Conservation (phyloP, 2,329 filamentous ascomycete species). For the Aspergillus oerlinghausenensis region DNA sequence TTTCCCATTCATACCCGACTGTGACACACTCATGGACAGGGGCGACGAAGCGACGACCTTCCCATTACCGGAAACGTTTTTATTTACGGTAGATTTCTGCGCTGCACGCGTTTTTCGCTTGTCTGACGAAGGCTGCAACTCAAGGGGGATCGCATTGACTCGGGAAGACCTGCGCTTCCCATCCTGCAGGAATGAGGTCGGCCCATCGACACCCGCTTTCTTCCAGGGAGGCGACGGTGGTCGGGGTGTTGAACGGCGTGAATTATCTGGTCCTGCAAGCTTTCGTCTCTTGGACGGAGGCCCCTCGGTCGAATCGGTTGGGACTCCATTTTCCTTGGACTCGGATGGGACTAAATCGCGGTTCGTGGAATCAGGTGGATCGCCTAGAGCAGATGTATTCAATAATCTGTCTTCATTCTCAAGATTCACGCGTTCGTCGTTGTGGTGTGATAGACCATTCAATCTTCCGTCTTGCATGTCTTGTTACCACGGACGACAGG, state of each 20-base stretch:
- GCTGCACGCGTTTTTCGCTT: constrained; percentile 44
- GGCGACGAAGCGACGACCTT: constrained; percentile 29
- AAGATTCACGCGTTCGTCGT: constrained; percentile 34
- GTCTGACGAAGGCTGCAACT: constrained; percentile 44
- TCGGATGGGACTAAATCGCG: constrained; percentile 23
- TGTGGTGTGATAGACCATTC: constrained; percentile 36
- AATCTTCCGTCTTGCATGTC: constrained; percentile 46
- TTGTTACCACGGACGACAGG: constrained; percentile 39
- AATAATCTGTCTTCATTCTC: constrained; percentile 20
- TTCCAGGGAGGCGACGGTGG: constrained; percentile 85
- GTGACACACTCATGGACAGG: constrained; percentile 24
- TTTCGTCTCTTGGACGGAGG: constrained; percentile 45
- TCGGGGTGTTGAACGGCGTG: constrained; percentile 37
- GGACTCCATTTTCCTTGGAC: constrained; percentile 26
- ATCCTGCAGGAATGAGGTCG: constrained; percentile 71
- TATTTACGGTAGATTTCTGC: constrained; percentile 30
- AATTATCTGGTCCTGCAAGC: constrained; percentile 32
- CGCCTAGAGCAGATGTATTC: constrained; percentile 19
- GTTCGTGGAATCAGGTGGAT: constrained; percentile 17
- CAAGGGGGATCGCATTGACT: constrained; percentile 46
- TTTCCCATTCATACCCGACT: constrained; percentile 28
- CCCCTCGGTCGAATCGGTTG: constrained; percentile 28
- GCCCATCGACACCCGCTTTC: constrained; percentile 75
- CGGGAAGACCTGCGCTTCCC: constrained; percentile 59
- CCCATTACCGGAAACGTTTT: constrained; percentile 21